Conservation (phyloP, 257 asterid species). For the Dorcoceras hygrometricum region DNA sequence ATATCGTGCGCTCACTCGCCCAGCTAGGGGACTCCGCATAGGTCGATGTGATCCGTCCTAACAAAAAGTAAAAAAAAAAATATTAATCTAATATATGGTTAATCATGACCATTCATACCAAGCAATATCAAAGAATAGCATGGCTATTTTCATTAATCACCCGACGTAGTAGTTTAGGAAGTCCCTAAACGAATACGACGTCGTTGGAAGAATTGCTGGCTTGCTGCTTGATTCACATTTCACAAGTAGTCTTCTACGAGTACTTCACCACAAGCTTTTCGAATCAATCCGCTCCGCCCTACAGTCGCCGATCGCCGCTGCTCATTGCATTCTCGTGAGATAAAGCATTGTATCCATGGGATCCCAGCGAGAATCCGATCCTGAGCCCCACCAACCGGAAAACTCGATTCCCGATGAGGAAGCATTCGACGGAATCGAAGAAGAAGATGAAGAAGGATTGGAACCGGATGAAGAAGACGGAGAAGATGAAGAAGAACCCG, state of each 20-base stretch:
- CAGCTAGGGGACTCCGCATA: no score
- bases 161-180: no score
- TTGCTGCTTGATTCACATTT: no score
- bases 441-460: slow-evolving; percentile 35
- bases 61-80: no score
- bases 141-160: no score
- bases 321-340: background rate
- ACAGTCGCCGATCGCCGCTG: slow-evolving; percentile 24
- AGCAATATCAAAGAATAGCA: no score
- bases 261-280: background rate
- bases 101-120: no score
- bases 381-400: slow-evolving; percentile 17
- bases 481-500: slow-evolving; percentile 33
- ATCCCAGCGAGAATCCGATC: slow-evolving; percentile 26
- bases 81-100: no score
- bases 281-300: slow-evolving; percentile 9
- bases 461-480: slow-evolving; percentile 31
- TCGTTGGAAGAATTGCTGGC: no score
- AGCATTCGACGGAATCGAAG: slow-evolving; percentile 35
- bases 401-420: slow-evolving; percentile 24
- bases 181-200: no score
- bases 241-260: background rate
- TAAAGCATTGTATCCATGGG: slow-evolving; percentile 21
- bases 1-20: no score
- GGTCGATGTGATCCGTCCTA: no score